Evolutionary conservation across 192 early-diverging fungal genomes (phyloP), one percentile per base, ranked within the genome.

Genomic region (Mortierella hygrophila): DNA sequence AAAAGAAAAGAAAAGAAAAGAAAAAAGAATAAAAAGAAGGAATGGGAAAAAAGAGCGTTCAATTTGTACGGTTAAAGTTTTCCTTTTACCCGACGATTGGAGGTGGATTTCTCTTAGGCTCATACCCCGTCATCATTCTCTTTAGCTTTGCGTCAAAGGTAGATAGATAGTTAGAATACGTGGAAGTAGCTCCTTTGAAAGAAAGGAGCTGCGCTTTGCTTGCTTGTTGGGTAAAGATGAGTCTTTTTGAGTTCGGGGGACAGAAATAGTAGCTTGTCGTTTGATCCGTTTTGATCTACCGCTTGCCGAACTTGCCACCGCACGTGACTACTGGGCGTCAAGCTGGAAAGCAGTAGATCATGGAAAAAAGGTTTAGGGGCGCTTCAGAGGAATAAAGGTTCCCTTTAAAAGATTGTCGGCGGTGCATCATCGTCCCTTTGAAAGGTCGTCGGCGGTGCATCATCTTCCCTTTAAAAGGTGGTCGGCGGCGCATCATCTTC

Each of bases 1-100:
- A 77, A 35, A 26, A 47, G 52, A 47, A 76, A 44, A 29, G 65
- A 47, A n/a, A 37, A 42, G 46, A 44, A 76, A 44, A 29, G 65
- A 47, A n/a, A 37, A 42, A 44, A 44, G 23, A 65, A 69, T 47
- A 15, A 32, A 52, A 49, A 37, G 65, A 54, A 54, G 41, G 15
- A 70, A 70, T 1, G 35, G 32, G 29, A 0, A 55, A 65, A 65
- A 29, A 63, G 16, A 65, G 37, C 3, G 0, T 26, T 23, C 60
- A 32, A 29, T 65, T 65, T 65, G 60, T 65, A 65, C 60, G 29
- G 29, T 11, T 65, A 32, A 65, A 65, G 29, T 32, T 65, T 32
- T 32, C 23, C 29, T 65, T 65, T 65, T 35, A 65, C 10, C 60
- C 60, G 29, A n/a, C n/a, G n/a, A n/a, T n/a, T n/a, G n/a, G n/a